These are phyloP conservation scores for Vitis labrusca DNA, from an alignment of 164 flowering plant species.

Conservation along the genomic window DNA sequence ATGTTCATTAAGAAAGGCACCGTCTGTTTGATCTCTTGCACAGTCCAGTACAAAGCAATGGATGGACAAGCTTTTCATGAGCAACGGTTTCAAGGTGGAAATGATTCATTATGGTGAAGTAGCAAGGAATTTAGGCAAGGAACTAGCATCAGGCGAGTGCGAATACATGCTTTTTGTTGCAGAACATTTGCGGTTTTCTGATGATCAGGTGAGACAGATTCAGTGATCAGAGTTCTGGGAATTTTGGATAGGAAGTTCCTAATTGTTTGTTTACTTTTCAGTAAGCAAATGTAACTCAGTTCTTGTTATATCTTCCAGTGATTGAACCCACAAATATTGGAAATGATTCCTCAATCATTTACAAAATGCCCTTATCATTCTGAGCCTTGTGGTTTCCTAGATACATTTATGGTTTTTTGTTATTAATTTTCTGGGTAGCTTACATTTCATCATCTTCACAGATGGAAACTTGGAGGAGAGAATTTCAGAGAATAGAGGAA, in stretches of 20 bases:
- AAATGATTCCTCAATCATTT: too few species aligned
- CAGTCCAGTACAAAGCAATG: constrained; percentile 42
- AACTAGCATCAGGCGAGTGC: constrained; percentile 30
- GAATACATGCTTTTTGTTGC: constrained; percentile 62
- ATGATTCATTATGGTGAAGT: constrained; percentile 40
- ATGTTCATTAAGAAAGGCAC: background rate
- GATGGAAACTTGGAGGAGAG: constrained; percentile 89
- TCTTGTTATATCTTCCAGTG: too few species aligned
- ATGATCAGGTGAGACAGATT: constrained; percentile 62
- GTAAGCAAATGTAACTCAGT: too few species aligned
- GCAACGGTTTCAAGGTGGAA: constrained; percentile 65
- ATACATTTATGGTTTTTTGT: background rate
- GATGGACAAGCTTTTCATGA: constrained; percentile 71
- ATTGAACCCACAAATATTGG: too few species aligned
- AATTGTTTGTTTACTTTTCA: too few species aligned
- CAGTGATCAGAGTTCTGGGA: too few species aligned
- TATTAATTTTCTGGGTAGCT: background rate
- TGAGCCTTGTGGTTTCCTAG: too few species aligned
- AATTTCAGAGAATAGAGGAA: constrained; percentile 71
- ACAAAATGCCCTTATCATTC: too few species aligned
- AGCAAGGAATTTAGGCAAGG: constrained; percentile 39
- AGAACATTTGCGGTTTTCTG: constrained; percentile 80
- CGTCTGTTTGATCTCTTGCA: constrained; percentile 3
- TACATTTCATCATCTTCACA: constrained; percentile 20
- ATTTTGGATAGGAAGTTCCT: too few species aligned